Evolutionary conservation across 495 filamentous ascomycete genomes (phyloP).

Genomic region (Penicillium verhagenii): DNA sequence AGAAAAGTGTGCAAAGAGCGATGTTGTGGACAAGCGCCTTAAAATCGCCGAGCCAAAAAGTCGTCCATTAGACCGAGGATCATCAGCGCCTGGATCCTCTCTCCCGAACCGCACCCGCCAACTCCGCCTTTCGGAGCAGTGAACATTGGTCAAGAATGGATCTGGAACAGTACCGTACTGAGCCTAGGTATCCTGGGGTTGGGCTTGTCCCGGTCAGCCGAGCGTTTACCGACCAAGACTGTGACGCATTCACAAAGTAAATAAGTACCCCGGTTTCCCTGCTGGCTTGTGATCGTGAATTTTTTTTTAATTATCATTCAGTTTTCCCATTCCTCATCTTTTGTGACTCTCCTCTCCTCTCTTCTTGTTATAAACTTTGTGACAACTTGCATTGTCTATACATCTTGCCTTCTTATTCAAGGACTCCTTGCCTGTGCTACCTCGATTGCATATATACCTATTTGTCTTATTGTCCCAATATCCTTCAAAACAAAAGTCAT

Average conservation of each 20-base stretch:
- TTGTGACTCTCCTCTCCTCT: slow-evolving; percentile 13
- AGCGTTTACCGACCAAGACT: slow-evolving; percentile 43
- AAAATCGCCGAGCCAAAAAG: slow-evolving; percentile 9
- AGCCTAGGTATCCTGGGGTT: slow-evolving; percentile 22
- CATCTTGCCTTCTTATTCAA: slow-evolving; percentile 5
- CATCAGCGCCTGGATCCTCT: slow-evolving; percentile 39
- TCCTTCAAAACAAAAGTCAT: slow-evolving; percentile 19
- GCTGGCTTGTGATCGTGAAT: slow-evolving; percentile 37
- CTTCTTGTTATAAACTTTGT: not conserved
- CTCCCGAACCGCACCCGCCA: slow-evolving; percentile 40
- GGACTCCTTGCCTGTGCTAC: slow-evolving; percentile 10
- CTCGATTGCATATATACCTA: slow-evolving; percentile 8
- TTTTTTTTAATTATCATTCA: slow-evolving; percentile 19
- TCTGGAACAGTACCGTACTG: not conserved
- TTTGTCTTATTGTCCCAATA: slow-evolving; percentile 4
- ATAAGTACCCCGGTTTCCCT: slow-evolving; percentile 35
- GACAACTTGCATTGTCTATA: slow-evolving; percentile 13
- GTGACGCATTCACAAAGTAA: slow-evolving; percentile 36
- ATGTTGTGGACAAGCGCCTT: not conserved
- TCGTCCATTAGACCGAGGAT: slow-evolving; percentile 47
- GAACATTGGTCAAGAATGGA: slow-evolving; percentile 22
- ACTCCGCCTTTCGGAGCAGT: slow-evolving; percentile 31
- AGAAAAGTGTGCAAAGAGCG: not conserved
- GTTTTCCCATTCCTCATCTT: slow-evolving; percentile 2
- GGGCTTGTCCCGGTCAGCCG: slow-evolving; percentile 41